Evolutionary conservation across 257 asterid species (phyloP), one percentile per base, ranked within the genome.

Genomic region (Solanum tarijense): DNA sequence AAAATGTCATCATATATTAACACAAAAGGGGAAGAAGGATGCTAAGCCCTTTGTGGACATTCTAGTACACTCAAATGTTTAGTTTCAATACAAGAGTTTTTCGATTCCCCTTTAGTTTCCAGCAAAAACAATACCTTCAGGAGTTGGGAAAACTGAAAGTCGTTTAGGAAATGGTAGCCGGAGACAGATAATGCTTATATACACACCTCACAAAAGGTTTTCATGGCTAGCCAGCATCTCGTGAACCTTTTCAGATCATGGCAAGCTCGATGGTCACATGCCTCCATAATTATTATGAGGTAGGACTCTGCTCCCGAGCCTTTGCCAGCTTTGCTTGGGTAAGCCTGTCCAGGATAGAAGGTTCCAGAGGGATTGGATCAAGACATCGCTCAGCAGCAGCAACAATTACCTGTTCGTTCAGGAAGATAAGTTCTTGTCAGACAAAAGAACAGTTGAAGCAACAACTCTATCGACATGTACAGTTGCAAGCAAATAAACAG

Each of bases 341-440:
- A 60, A 97, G 96, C 89, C 94, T 95, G 91, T 97, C 98, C 92
- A 97, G 89, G 86, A 97, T 94, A 7, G 98, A 93, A 81, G 93
- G 94, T 90, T 97, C 98, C 81, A 97, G 87, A 25, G 98, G 95
- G 88, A 91, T 89, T 39, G 95, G 93, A 93, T 97, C 99, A 2
- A 95, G 98, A 88, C 98, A 96, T 48, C 99, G 98, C 90, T 97
- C 99, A 11, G 99, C 96, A 72, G 94, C 91, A 90, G 94, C 92
- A 86, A 96, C 98, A 83, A 96, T 91, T 72, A 97, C 99, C 99
- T 97, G 41, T 78, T 72, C 52, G 34, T 78, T 79, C 65, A 71
- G 32, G 31, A 60, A 58, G 79, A 74, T 36, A 3, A 25, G 13
- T 48, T 25, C 38, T 46, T 31, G 18, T 35, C 27, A 9, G 60